These are phyloP conservation scores for Aspergillus sp. DNA, from an alignment of 2,329 filamentous ascomycete genomes.

Conservation along the genomic window DNA sequence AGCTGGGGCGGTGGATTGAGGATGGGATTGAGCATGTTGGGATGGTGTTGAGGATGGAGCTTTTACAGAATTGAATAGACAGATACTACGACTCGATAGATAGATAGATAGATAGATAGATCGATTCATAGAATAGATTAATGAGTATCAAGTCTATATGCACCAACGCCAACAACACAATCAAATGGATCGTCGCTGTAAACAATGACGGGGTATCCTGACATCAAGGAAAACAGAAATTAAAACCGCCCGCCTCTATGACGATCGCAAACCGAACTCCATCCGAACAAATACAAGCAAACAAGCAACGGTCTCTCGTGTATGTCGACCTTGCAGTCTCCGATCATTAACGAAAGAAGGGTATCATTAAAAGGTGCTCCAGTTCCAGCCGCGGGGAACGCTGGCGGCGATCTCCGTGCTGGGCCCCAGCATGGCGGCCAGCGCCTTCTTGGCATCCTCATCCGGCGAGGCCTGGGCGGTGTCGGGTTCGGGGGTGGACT, in stretches of 20 bases:
- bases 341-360: not conserved
- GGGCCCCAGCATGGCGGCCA: constrained; percentile 23
- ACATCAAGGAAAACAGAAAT: constrained; percentile 19
- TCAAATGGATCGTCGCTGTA: constrained; percentile 20
- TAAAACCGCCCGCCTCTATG: constrained; percentile 16
- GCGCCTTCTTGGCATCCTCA: constrained; percentile 20
- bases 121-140: constrained; percentile 3
- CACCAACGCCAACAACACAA: constrained; percentile 8
- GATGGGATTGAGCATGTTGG: constrained; percentile 82
- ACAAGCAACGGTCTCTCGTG: constrained; percentile 13
- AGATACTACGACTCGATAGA: not conserved
- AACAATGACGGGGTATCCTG: constrained; percentile 37
- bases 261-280: constrained; percentile 6
- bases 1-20: constrained; percentile 75
- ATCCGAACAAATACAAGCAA: constrained; percentile 7
- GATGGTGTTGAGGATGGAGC: constrained; percentile 62
- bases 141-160: not conserved
- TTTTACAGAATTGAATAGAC: not conserved
- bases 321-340: not conserved
- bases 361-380: constrained; percentile 56
- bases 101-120: not conserved
- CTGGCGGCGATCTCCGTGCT: constrained; percentile 51
- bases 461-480: constrained; percentile 21
- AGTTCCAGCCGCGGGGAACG: constrained; percentile 59
- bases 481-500: constrained; percentile 16